Base-by-base conservation (phyloP, 192 early-diverging fungal species). In the Coemansia sp. region DNA sequence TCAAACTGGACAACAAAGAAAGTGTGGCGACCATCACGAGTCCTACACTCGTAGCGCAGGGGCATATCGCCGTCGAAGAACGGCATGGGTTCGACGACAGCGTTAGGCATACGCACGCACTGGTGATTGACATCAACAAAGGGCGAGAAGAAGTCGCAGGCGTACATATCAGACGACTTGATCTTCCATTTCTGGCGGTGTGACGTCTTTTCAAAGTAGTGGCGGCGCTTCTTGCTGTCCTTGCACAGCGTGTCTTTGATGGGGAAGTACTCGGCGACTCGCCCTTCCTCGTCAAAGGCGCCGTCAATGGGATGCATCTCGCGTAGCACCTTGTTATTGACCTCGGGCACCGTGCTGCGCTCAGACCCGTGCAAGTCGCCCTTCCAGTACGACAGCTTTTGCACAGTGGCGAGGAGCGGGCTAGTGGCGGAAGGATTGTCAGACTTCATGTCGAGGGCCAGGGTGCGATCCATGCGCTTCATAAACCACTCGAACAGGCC, bases 61-160 rank as follows among this genome's bases (percentile, higher is more conserved):
- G 79, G 79, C 73, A 70, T 68, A 50, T 76, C 79, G 60, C 70
- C 66, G 62, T 82, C 73, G 26, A 82, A 82, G 40, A 65, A 82
- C 3, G 79, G 79, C 79, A 82, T 82, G 35, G 79, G 79, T 70
- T 82, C 79, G 35, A 82, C 79, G 0, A 82, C 70, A 14, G 79
- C 62, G 35, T 82, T 82, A 39, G 79, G 79, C 79, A 82, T 82
- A 58, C 79, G 73, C 50, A 82, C 73, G 73, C 79, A 82, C 67
- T 82, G 79, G 79, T 82, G 73, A 67, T 82, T 82, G 63, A 82
- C 73, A 43, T 82, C 79, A 38, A 82, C 71, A 55, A 82, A 82
- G 11, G 79, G 79, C 63, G 79, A 82, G 73, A 76, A 82, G 60
- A 82, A 82, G 53, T 82, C 79, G 43, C 71, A 69, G 6, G 79